These are phyloP conservation scores for Calonectria hawksworthii DNA, from an alignment of 2,329 filamentous ascomycete genomes.

Conservation along the genomic window DNA sequence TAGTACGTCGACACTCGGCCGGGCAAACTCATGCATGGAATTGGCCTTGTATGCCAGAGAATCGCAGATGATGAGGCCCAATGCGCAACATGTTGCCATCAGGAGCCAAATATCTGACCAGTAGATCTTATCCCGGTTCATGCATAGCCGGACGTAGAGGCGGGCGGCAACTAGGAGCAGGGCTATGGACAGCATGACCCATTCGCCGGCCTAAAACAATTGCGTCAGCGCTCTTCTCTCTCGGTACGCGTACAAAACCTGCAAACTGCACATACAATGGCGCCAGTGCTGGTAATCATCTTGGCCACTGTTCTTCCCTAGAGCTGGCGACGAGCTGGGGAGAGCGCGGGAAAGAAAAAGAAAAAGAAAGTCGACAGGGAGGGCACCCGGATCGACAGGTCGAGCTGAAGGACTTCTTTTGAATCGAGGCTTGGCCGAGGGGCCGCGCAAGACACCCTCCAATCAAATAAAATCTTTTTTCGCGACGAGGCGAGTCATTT, in stretches of 20 bases:
- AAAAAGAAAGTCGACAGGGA: background rate
- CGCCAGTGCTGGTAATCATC: background rate
- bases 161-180: conserved; percentile 17
- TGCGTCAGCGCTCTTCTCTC: background rate
- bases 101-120: conserved; percentile 10
- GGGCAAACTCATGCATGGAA: conserved; percentile 8
- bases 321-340: background rate
- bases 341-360: background rate
- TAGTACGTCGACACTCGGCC: background rate
- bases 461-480: background rate
- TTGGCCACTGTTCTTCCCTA: background rate
- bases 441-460: background rate
- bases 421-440: background rate
- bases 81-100: background rate
- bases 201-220: conserved; percentile 8
- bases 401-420: background rate
- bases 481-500: background rate
- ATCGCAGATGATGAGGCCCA: conserved; percentile 16
- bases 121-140: conserved; percentile 19
- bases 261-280: background rate
- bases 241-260: background rate
- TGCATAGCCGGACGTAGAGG: conserved; percentile 17
- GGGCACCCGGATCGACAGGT: background rate
- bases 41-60: conserved; percentile 3
- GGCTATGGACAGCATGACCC: conserved; percentile 15